Base-by-base conservation (phyloP, 1,139 yeast species). In the Yamadazyma aaseri region DNA sequence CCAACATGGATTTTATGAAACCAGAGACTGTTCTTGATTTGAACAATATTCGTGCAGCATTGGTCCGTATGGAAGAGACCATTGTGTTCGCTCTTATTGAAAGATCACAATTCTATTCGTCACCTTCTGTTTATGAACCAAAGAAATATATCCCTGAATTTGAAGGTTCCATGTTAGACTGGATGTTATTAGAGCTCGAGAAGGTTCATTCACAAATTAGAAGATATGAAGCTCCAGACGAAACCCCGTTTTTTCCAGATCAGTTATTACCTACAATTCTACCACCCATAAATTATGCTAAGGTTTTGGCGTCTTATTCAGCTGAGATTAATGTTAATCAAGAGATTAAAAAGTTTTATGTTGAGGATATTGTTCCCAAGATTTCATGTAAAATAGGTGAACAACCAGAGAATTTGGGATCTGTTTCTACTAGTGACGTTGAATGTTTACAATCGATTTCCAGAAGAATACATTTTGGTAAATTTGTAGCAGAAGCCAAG, bases 401-500 rank as follows among this genome's bases (percentile, higher is more conserved):
- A 39, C 95, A 87, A 38, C 65, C 72, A 32, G 97, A 90, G 53
- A 92, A 90, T 57, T 71, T 79, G 42, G 98, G 98, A 0, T 83
- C 95, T 17, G 87, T 94, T 27, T 83, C 95, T 1, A 67, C 79
- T 25, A 71, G 87, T 46, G 98, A 92, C 55, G 84, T 92, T 40
- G 95, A 85, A 46, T 78, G 86, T 47, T 70, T 92, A 44, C 97
- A 90, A 58, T 81, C 96, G 4, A 64, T 92, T 31, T 85, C 96
- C n/a, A 73, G 98, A 51, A 76, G 98, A 55, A 87, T 92, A 46
- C 98, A 92, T 62, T 92, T 92, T 61, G 98, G 97, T 33, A 86
- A 85, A 60, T 92, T 92, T 65, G 98, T 92, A 5, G 98, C 98
- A 5, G 98, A 92, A 56, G 84, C 96, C 27, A 92, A 92, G 61